Base-by-base conservation (phyloP, 768 basidiomycete genomes). In the Pisolithus sp. region DNA sequence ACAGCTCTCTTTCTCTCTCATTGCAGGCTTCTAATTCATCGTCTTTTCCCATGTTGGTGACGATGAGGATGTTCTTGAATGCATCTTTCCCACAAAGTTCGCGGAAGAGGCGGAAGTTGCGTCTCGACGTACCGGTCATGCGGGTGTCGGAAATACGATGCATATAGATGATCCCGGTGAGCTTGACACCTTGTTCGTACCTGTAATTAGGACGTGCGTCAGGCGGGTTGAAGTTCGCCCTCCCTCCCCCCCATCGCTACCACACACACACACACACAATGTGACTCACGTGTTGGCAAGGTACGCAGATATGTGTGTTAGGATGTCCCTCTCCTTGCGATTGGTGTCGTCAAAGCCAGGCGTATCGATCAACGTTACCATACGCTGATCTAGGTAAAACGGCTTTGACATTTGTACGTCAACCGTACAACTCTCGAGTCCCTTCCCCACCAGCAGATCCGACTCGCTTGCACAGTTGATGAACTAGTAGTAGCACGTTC, bases 91-190 rank as follows among this genome's bases (percentile, higher is more conserved):
- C 80, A 53, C 80, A 82, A 12, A 82, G 68, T 49, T 76, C 69
- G 44, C 73, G 66, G 61, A 81, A 80, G 64, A 79, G 71, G 34
- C 70, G 68, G 51, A 78, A 78, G 56, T 77, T 80, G 57, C 73
- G 71, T 20, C 67, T 71, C n/a, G 77, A 76, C 20, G 74, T 75
- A 20, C 76, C 76, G 31, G 75, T 75, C 61, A 81, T 70, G 26
- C 77, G 65, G 63, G 73, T 68, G 53, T 80, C 79, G 51, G 67
- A 69, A 49, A 81, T 81, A 1, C 78, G 75, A 56, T 79, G 79
- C 65, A 79, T 70, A 62, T 80, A 80, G 51, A 80, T 74, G 61
- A 80, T 73, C 5, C 78, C 78, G 1, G 76, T 68, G n/a, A 80
- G 63, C 49, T 70, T 75, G 53, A 68, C 56, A 23, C 66, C 66